Percentiles rank a stretch among this genome's conserved stretches.
phyloP scores from a whole-genome alignment of 805 yeast genomes.

The Wickerhamiella siamensis region DNA sequence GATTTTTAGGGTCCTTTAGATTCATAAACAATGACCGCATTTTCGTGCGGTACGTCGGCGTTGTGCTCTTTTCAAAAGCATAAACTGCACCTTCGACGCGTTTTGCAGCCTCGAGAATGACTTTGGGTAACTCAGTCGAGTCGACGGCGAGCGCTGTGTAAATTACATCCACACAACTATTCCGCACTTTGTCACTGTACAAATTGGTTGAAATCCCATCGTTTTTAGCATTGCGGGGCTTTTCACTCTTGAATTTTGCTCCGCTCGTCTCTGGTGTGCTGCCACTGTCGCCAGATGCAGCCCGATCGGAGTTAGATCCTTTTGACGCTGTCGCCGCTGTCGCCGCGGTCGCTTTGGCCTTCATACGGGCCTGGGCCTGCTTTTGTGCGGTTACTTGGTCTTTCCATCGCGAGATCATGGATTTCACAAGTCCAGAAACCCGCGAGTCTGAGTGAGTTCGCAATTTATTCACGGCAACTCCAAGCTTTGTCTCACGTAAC shows the following conservation, averaged over 20 bases:
- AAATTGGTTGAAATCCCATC: slow-evolving; percentile 64
- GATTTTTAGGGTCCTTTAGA: slow-evolving; percentile 77
- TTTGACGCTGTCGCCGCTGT: neutral
- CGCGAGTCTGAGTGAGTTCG: slow-evolving; percentile 50
- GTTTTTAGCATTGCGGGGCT: slow-evolving; percentile 60
- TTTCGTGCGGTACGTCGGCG: slow-evolving; percentile 55
- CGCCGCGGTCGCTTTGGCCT: slow-evolving; percentile 3
- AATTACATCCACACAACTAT: slow-evolving; percentile 66
- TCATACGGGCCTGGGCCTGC: slow-evolving; percentile 6
- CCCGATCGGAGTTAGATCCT: neutral
- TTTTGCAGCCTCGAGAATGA: slow-evolving; percentile 47
- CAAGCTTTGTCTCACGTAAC: slow-evolving; percentile 88
- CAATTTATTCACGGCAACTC: slow-evolving; percentile 85
- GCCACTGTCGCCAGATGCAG: slow-evolving; percentile 8
- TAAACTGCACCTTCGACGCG: slow-evolving; percentile 64
- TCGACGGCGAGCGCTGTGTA: slow-evolving; percentile 85
- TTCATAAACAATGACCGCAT: slow-evolving; percentile 79
- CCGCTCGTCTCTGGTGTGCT: slow-evolving; percentile 12
- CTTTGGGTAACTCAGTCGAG: slow-evolving; percentile 43
- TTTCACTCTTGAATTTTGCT: slow-evolving; percentile 32
- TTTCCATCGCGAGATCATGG: slow-evolving; percentile 78
- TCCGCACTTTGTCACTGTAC: slow-evolving; percentile 67
- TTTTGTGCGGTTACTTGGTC: slow-evolving; percentile 52
- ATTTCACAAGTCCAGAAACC: slow-evolving; percentile 57
- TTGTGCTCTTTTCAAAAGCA: slow-evolving; percentile 40